Percentiles rank a stretch among this genome's conserved stretches.
phyloP scores from a whole-genome alignment of 1,284 basidiomycete genomes.

The Moesziomyces globuligerus region DNA sequence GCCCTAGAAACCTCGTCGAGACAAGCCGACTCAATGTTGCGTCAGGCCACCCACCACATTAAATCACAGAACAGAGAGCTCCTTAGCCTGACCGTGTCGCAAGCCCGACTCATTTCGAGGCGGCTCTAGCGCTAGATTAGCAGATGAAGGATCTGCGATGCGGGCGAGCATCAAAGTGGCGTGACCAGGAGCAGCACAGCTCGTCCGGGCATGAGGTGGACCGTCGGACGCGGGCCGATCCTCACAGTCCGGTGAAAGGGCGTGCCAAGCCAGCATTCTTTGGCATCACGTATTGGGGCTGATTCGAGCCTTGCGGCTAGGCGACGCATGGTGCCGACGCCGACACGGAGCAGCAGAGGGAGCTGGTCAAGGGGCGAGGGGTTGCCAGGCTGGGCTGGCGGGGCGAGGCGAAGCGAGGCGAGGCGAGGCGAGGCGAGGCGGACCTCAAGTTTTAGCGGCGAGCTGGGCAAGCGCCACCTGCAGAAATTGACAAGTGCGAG shows the following conservation, averaged over 20 bases:
- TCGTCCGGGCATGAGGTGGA: not conserved
- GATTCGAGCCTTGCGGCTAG: not conserved
- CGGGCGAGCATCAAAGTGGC: too few species aligned
- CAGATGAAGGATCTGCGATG: not conserved
- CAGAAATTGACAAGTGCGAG: not conserved
- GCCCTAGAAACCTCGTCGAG: not conserved
- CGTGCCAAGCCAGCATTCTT: not conserved
- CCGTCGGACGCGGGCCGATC: not conserved
- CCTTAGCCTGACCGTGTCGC: too few species aligned
- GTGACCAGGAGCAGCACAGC: too few species aligned
- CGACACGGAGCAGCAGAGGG: not conserved
- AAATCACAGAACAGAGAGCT: too few species aligned
- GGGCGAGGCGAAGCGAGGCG: conserved; percentile 1
- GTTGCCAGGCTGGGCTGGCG: not conserved
- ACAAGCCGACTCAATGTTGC: not conserved
- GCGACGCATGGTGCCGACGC: not conserved
- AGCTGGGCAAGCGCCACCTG: conserved; percentile 9
- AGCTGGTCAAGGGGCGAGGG: not conserved
- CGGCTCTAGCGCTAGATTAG: not conserved
- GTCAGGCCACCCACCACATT: not conserved
- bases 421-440: conserved; percentile 10
- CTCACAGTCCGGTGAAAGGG: not conserved
- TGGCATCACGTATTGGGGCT: too few species aligned
- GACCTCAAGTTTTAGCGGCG: conserved; percentile 22
- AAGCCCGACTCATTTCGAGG: not conserved